Evolutionary conservation across 495 filamentous ascomycete species (phyloP), one percentile per base, ranked within the genome.

Genomic region (Neurospora tetraspora): DNA sequence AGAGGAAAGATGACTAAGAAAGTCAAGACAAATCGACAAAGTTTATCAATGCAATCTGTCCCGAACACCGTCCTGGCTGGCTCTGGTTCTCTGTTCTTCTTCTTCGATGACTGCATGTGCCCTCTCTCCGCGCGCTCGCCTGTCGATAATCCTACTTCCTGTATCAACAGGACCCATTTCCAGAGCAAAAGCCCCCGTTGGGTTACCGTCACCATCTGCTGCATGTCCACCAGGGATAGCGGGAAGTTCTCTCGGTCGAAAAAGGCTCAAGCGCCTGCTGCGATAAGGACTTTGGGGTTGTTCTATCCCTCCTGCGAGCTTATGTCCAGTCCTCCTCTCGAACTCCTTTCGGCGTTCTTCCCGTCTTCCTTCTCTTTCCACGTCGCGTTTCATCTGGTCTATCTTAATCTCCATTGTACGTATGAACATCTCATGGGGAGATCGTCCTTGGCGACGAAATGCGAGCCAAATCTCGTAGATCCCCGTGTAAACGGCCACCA

Each of bases 381-480:
- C 16, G 6, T n/a, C 40, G 2, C 40, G 40, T 2, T n/a, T 43
- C 40, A 43, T 43, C 2, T 43, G 16, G 5, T 42, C 40, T 2
- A 42, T 4, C 5, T 42, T 42, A 1, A 42, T 42, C 2, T 42
- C 40, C 40, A 42, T 18, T 8, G 16, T 42, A 16, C 40, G 40
- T 42, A 42, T 42, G 40, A 42, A 42, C 40, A 42, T 2, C 5
- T 42, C 40, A 18, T 42, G 40, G 6, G 40, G 40, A 42, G 40
- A 42, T 8, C 40, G 40, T 2, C 40, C 40, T 42, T 42, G 40
- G 16, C 71, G 39, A 36, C 69, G 59, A 40, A 71, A 23, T 8
- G 69, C 39, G 10, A 75, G 39, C 74, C 74, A 75, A 11, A 71
- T 2, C n/a, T 39, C 40, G 68, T 81, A 81, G 1, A 81, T 8